phyloP scores from a whole-genome alignment of 345 rosid genomes.

The Lepidium didymum region DNA sequence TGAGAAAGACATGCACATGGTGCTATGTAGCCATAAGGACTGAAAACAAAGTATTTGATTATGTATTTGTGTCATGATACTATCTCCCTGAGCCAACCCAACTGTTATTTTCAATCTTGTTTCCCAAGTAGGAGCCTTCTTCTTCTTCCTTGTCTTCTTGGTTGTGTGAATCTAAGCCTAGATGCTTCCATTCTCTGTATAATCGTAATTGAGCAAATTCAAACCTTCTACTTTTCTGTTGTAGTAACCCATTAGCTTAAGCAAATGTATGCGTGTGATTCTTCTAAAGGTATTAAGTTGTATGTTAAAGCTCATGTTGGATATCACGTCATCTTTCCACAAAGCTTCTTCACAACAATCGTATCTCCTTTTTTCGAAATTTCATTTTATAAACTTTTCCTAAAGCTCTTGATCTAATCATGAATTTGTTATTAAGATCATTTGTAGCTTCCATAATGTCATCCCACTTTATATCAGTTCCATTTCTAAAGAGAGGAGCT shows the following conservation, averaged over 20 bases:
- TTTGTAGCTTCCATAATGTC: conserved; percentile 82
- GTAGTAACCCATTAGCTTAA: conserved; percentile 79
- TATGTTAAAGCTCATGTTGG: conserved; percentile 73
- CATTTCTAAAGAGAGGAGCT: conserved; percentile 50
- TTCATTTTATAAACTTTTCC: conserved; percentile 71
- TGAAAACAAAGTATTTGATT: conserved; percentile 67
- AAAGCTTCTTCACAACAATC: conserved; percentile 71
- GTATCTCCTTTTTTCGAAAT: conserved; percentile 42
- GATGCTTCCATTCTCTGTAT: conserved; percentile 87
- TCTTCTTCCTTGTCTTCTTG: conserved; percentile 35
- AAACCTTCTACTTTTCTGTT: conserved; percentile 53
- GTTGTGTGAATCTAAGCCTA: conserved; percentile 80
- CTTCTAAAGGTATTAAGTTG: conserved; percentile 73
- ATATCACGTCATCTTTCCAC: conserved; percentile 59
- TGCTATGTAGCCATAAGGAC: conserved; percentile 90
- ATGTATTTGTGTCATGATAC: conserved; percentile 65
- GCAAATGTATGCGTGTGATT: conserved; percentile 72
- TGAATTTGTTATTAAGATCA: conserved; percentile 58
- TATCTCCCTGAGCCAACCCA: conserved; percentile 81
- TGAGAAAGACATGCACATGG: conserved; percentile 49
- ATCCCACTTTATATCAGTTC: conserved; percentile 57
- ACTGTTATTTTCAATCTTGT: conserved; percentile 63
- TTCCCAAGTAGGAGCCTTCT: conserved; percentile 65
- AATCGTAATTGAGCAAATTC: conserved; percentile 76
- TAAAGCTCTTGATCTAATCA: conserved; percentile 87